Conservation (phyloP, 208 protist genomes). For the Acanthamoeba royreba region DNA sequence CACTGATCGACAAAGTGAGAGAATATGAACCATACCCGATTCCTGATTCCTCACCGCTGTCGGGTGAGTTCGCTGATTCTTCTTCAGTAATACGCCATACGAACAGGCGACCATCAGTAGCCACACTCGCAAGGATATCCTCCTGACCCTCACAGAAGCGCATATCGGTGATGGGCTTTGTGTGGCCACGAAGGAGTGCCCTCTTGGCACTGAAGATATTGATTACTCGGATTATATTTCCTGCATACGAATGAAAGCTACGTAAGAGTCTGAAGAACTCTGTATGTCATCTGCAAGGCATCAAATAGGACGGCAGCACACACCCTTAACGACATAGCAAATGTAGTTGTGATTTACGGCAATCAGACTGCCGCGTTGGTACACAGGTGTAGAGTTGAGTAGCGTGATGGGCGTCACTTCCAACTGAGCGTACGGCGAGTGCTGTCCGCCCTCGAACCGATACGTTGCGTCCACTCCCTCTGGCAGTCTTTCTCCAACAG, state of each 20-base stretch:
- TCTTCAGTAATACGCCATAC: not conserved
- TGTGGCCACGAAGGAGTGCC: conserved; percentile 19
- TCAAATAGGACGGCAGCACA: not conserved
- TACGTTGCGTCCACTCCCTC: not conserved
- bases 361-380: conserved; percentile 26
- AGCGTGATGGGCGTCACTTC: conserved; percentile 40
- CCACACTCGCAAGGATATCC: conserved; percentile 20
- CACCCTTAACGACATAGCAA: conserved; percentile 45
- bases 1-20: not conserved
- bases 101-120: not conserved
- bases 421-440: not conserved
- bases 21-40: not conserved
- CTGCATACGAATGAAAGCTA: not conserved
- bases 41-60: not conserved
- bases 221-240: conserved; percentile 37
- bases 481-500: not conserved
- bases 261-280: not conserved
- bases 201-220: conserved; percentile 28
- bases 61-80: not conserved
- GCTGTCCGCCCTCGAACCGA: not conserved
- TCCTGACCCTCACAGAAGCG: not conserved
- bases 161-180: conserved; percentile 6
- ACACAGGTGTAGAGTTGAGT: not conserved
- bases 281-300: not conserved
- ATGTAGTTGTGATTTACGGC: conserved; percentile 47